Evolutionary conservation across 2,329 filamentous ascomycete genomes (phyloP), one percentile per base, ranked within the genome.

Genomic region (Aspergillus calidoustus): DNA sequence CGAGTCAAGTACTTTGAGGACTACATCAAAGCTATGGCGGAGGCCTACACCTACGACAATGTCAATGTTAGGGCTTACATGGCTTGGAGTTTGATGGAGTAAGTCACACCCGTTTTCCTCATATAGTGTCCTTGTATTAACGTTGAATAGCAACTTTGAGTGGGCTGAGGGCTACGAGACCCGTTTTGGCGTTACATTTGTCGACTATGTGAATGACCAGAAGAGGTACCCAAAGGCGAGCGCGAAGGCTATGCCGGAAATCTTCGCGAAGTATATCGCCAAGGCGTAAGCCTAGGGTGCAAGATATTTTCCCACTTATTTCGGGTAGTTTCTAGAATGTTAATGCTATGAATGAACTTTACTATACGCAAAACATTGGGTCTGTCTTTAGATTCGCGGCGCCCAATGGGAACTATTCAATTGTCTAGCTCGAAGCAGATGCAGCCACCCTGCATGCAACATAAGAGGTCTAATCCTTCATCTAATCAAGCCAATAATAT

Each of bases 101-200:
- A 80, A 46, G 67, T 67, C 59, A 19, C 22, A 13, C 17, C 30
- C 34, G 4, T 22, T 31, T 56, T 28, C 49, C 34, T 2, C 17
- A 25, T 17, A 28, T 28, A 28, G 25, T 28, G 25, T 28, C 25
- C 3, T 28, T 28, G 25, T 28, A 28, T 28, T 41, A 41, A 41
- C 34, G 34, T 34, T 60, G 61, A 43, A 52, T 70, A 86, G 84
- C 78, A 94, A 94, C 81, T 94, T 94, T 71, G 91, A 94, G 78
- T 94, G 91, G 91, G 91, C 92, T n/a, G 92, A 96, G 75, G 92
- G 92, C 11, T 96, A 94, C 73, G 89, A 91, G 80, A 95, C 91
- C 48, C 85, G 92, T 46, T 96, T 96, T 71, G 92, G 92, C 28
- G 91, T 93, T 60, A 91, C 89, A 7, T 95, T 85, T 74, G 91